A percentile compares a stretch with the other conserved stretches of the same genome.
Evolutionary conservation across 1,139 yeast genomes (phyloP).

Genomic region (Meyerozyma carpophila): DNA sequence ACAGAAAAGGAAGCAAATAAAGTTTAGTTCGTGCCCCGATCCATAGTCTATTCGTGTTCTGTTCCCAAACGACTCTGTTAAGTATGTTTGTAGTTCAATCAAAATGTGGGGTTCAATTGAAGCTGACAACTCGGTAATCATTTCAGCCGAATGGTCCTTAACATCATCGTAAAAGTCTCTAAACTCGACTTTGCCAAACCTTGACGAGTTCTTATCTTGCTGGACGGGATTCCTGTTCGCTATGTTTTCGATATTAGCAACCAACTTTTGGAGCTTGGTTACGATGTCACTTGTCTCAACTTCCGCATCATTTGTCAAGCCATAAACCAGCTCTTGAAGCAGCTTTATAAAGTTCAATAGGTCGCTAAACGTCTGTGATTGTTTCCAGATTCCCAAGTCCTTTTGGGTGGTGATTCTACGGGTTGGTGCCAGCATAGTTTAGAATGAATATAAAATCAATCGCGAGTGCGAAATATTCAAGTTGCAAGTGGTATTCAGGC

Average conservation of each 20-base stretch:
- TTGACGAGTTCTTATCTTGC: conserved; percentile 57
- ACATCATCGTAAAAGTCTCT: conserved; percentile 79
- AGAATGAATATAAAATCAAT: background rate
- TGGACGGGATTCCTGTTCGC: conserved; percentile 62
- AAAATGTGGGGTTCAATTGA: background rate
- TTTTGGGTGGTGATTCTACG: conserved; percentile 53
- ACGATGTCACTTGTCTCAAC: conserved; percentile 28
- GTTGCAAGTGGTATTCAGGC: background rate
- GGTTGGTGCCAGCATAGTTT: conserved; percentile 24
- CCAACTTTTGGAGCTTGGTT: conserved; percentile 26
- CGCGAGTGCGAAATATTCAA: background rate
- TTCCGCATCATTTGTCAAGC: conserved; percentile 48
- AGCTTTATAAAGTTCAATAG: conserved; percentile 51
- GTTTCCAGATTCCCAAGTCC: conserved; percentile 64
- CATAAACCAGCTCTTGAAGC: conserved; percentile 65
- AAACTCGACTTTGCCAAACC: conserved; percentile 92
- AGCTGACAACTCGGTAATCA: conserved; percentile 9
- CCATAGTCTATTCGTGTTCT: conserved; percentile 89
- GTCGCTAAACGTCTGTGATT: conserved; percentile 43
- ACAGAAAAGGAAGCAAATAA: conserved; percentile 64
- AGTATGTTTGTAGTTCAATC: conserved; percentile 41
- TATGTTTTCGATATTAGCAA: conserved; percentile 41
- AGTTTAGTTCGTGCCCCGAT: conserved; percentile 92
- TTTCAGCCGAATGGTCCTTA: conserved; percentile 16
- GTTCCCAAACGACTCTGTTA: conserved; percentile 78